Conservation (phyloP, 2,329 filamentous ascomycete species). For the Fusarium euwallaceae region DNA sequence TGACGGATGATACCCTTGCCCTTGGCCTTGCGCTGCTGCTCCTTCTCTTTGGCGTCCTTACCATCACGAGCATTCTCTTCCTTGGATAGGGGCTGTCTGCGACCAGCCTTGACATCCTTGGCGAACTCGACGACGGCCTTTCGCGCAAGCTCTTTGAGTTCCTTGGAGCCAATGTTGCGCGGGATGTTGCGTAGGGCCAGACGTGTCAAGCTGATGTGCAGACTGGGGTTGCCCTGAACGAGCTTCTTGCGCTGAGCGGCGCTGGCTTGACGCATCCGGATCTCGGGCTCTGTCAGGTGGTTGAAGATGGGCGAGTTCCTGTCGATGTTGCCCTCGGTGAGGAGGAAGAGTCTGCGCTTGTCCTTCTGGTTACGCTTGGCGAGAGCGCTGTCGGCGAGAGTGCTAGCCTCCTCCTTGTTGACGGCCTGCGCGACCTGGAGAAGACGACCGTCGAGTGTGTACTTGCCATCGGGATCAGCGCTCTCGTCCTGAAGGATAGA, state of each 20-base stretch:
- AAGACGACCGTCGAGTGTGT: slow-evolving; percentile 91
- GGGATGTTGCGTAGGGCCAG: slow-evolving; percentile 94
- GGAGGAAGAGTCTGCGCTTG: slow-evolving; percentile 88
- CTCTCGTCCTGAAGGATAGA: slow-evolving; percentile 91
- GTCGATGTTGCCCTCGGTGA: slow-evolving; percentile 87
- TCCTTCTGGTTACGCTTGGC: slow-evolving; percentile 79
- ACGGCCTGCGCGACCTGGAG: slow-evolving; percentile 89
- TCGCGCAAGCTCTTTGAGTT: slow-evolving; percentile 89
- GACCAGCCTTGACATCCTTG: slow-evolving; percentile 84
- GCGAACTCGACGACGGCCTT: slow-evolving; percentile 96
- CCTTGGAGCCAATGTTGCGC: slow-evolving; percentile 84
- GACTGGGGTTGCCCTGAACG: slow-evolving; percentile 89
- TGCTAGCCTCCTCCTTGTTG: slow-evolving; percentile 82
- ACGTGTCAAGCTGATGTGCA: slow-evolving; percentile 90
- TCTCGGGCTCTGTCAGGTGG: slow-evolving; percentile 80
- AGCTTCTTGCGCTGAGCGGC: slow-evolving; percentile 88
- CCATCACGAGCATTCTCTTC: slow-evolving; percentile 88
- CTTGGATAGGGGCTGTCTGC: slow-evolving; percentile 83
- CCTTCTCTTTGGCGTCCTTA: slow-evolving; percentile 83
- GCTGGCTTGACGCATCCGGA: slow-evolving; percentile 90
- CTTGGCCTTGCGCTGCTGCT: slow-evolving; percentile 82
- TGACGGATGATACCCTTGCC: slow-evolving; percentile 91
- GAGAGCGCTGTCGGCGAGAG: slow-evolving; percentile 78
- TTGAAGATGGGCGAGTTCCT: slow-evolving; percentile 82
- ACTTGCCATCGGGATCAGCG: slow-evolving; percentile 83